Base-by-base conservation (phyloP, 2,329 filamentous ascomycete genomes). In the Hymenotorrendiella dingleyae region DNA sequence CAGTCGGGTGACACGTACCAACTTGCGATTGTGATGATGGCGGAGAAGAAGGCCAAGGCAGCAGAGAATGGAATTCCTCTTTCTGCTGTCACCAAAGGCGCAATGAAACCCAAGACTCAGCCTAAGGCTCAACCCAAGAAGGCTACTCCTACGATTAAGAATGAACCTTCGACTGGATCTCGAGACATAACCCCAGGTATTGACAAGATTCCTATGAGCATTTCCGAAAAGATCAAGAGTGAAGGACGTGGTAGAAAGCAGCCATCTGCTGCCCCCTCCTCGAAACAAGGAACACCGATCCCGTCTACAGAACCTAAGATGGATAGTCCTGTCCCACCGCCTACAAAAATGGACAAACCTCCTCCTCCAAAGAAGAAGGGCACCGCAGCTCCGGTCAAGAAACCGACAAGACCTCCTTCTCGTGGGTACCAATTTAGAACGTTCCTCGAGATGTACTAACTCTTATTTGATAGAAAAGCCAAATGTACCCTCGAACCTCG, bases 181-280 rank as follows among this genome's bases (percentile, higher is more conserved):
- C 46, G 53, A n/a, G 54, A 56, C 26, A 42, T 26, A 2, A 56
- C 54, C 9, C 54, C 55, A 12, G 29, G 21, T 32, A 36, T 33
- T 22, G 48, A 52, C 19, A 46, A 22, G 17, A 44, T 50, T 7
- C 48, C 52, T 6, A 49, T 58, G 46, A 55, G 52, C 16, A 56
- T 58, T 21, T 55, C 57, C 6, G 58, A 61, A 37, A 54, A 57
- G 36, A 54, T 59, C 21, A 61, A 61, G 34, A 48, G 44, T 34
- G 56, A 59, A 42, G 54, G 55, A 9, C 56, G 56, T 17, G 42
- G 47, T 22, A 43, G 47, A 36, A 60, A 60, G 34, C 41, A 43
- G 17, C 40, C 51, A 7, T 54, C 54, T 30, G 47, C 40, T 20
- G 44, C 51, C 5, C 44, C 52, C 6, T 47, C 53, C 20, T 60